phyloP scores from a whole-genome alignment of 106 monocot species.

The Triglochin maritima region DNA sequence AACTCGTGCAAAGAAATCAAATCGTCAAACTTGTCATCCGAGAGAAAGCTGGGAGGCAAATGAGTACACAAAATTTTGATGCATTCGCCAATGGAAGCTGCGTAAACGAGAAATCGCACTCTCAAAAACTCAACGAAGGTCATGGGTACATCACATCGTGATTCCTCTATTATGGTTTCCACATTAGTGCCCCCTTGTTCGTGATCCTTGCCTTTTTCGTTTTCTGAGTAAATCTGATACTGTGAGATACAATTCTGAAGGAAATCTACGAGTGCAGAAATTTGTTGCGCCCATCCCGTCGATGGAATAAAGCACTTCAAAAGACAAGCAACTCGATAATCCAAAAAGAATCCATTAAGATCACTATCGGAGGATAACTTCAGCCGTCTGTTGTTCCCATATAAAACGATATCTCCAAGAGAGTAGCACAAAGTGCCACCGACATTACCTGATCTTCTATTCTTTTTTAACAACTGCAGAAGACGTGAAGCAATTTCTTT shows the following conservation, averaged over 20 bases:
- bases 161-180: not conserved
- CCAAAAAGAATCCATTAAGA: constrained; percentile 14
- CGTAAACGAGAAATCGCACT: constrained; percentile 7
- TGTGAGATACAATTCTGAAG: constrained; percentile 11
- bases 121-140: constrained; percentile 19
- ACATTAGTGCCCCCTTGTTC: not conserved
- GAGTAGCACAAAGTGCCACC: not conserved
- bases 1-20: constrained; percentile 12
- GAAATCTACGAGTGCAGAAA: constrained; percentile 9
- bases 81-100: not conserved
- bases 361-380: constrained; percentile 5
- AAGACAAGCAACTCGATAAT: constrained; percentile 12
- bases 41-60: constrained; percentile 23
- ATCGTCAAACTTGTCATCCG: constrained; percentile 4
- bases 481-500: constrained; percentile 18
- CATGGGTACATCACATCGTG: not conserved
- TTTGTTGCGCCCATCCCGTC: constrained; percentile 14
- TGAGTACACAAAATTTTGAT: constrained; percentile 13
- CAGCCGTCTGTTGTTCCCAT: constrained; percentile 27
- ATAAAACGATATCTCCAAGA: constrained; percentile 25
- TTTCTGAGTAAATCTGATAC: constrained; percentile 15
- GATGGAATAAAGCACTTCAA: constrained; percentile 2
- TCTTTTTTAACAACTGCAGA: constrained; percentile 9
- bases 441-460: not conserved
- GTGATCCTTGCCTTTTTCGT: not conserved